Evolutionary conservation across 768 basidiomycete species (phyloP).

Genomic region (Mycena metata): DNA sequence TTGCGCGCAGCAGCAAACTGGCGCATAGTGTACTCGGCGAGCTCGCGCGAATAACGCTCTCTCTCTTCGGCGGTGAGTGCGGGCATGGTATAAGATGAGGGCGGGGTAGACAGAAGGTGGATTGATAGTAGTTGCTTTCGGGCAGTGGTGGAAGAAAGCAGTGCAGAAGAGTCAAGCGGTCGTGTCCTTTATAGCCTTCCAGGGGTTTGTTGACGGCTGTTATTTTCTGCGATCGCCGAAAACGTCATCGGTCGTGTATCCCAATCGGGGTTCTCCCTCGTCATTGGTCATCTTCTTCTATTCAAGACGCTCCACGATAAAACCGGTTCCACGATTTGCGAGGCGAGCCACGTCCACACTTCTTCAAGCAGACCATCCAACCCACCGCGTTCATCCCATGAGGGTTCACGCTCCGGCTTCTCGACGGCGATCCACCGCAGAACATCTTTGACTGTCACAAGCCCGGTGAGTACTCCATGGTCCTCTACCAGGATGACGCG

Average conservation of each 20-base stretch:
- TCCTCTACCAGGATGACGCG: conserved; percentile 96
- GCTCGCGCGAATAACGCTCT: conserved; percentile 59
- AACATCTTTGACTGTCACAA: conserved; percentile 97
- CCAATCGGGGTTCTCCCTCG: neutral
- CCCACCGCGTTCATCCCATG: conserved; percentile 75
- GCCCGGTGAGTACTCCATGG: conserved; percentile 82
- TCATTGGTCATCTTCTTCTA: conserved; percentile 45
- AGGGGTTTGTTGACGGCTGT: conserved; percentile 16
- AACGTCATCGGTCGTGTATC: no score
- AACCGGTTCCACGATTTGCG: conserved; percentile 51
- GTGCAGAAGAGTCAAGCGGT: neutral
- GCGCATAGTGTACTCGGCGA: conserved; percentile 63
- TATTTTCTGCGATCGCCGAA: neutral
- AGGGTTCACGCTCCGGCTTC: conserved; percentile 63
- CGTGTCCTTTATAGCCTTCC: conserved; percentile 11
- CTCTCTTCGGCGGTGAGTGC: conserved; percentile 46
- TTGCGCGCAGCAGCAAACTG: conserved; percentile 57
- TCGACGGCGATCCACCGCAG: conserved; percentile 84
- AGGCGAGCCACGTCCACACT: conserved; percentile 66
- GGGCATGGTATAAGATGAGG: conserved; percentile 29
- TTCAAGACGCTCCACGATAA: conserved; percentile 54
- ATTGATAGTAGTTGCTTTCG: neutral
- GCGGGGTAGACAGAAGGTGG: conserved; percentile 23
- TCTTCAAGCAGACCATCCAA: conserved; percentile 75
- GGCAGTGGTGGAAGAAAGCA: neutral